phyloP scores from a whole-genome alignment of 2,329 filamentous ascomycete genomes.

The Biscogniauxia sp. region DNA sequence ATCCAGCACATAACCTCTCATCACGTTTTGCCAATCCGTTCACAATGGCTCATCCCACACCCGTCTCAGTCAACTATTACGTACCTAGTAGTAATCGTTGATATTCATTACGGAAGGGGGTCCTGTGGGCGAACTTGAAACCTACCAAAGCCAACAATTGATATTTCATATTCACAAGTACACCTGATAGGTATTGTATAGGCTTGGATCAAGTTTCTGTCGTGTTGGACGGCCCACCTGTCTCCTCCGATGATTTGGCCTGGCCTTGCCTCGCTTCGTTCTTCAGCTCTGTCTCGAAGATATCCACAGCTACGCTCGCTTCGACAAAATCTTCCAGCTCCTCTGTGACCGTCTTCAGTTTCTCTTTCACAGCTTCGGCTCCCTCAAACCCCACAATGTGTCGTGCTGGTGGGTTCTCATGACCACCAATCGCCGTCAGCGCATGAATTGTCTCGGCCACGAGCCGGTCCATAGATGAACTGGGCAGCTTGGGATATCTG shows the following conservation, averaged over 20 bases:
- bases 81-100: too few relatives aligned
- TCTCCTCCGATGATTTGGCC: slow-evolving; percentile 18
- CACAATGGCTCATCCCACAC: too few relatives aligned
- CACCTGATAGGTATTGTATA: background rate
- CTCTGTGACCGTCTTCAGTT: slow-evolving; percentile 92
- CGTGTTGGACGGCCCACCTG: slow-evolving; percentile 11
- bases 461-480: slow-evolving; percentile 66
- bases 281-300: slow-evolving; percentile 58
- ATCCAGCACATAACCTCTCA: too few relatives aligned
- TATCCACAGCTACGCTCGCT: slow-evolving; percentile 81
- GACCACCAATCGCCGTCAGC: slow-evolving; percentile 85
- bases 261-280: slow-evolving; percentile 48
- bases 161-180: too few relatives aligned
- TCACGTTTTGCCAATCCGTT: too few relatives aligned
- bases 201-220: slow-evolving; percentile 4
- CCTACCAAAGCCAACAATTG: too few relatives aligned
- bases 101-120: too few relatives aligned
- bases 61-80: too few relatives aligned
- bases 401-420: slow-evolving; percentile 90
- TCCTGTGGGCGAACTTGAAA: too few relatives aligned
- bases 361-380: slow-evolving; percentile 85
- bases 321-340: slow-evolving; percentile 96
- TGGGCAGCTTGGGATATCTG: slow-evolving; percentile 72
- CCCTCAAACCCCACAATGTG: slow-evolving; percentile 94
- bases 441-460: slow-evolving; percentile 90